Evolutionary conservation across 1,284 basidiomycete genomes (phyloP).

Genomic region (Inonotus hispidus): DNA sequence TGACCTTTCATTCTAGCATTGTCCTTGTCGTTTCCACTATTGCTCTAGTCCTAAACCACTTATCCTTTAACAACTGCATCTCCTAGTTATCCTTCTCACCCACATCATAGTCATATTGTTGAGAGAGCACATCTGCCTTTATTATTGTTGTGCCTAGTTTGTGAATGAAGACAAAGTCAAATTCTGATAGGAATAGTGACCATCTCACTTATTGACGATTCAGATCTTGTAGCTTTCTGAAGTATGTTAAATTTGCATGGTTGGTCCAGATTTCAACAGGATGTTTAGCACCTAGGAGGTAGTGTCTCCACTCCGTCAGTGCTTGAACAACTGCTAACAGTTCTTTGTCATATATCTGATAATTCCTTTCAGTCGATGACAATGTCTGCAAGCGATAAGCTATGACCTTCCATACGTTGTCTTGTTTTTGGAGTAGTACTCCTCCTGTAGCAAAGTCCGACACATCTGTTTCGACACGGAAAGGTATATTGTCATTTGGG

Average conservation of each 20-base stretch:
- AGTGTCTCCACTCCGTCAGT: neutral
- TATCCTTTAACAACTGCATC: neutral
- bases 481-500: neutral
- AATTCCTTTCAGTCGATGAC: constrained; percentile 30
- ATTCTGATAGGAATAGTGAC: neutral
- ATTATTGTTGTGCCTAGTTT: neutral
- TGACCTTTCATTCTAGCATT: neutral
- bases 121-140: neutral
- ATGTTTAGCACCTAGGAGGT: neutral
- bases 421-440: neutral
- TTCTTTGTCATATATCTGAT: constrained; percentile 35
- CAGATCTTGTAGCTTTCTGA: neutral
- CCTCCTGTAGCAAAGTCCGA: neutral
- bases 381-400: constrained; percentile 27
- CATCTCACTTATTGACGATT: neutral
- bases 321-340: constrained; percentile 28
- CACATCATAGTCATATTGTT: neutral
- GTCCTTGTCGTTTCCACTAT: neutral
- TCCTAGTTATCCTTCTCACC: neutral
- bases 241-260: neutral
- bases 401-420: neutral
- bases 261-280: neutral
- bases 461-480: neutral
- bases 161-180: neutral
- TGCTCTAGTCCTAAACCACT: neutral